These are phyloP conservation scores for Sclerotinia spermophila DNA, from an alignment of 2,329 filamentous ascomycete species.

Conservation along the genomic window DNA sequence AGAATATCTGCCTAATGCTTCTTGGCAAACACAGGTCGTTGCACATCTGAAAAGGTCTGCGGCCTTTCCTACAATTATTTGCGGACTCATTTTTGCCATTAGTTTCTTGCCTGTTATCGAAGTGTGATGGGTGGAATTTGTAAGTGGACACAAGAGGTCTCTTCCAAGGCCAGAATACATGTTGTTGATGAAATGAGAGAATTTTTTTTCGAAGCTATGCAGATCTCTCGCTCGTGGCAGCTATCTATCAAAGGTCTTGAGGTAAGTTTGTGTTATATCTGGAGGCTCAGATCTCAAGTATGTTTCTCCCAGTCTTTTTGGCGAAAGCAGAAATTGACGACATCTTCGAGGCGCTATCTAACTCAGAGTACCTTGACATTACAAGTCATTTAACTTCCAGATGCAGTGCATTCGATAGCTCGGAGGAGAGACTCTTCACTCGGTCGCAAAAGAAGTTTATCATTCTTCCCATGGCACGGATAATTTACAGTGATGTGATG, in stretches of 20 bases:
- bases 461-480: background rate
- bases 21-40: background rate
- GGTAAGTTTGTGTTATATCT: background rate
- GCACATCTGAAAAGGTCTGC: background rate
- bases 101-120: background rate
- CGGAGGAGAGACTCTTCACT: background rate
- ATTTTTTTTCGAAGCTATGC: background rate
- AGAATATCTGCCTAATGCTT: background rate
- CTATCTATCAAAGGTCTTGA: background rate
- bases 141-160: background rate
- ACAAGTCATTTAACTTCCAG: background rate
- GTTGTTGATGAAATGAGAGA: background rate
- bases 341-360: background rate
- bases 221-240: background rate
- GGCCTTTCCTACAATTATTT: background rate
- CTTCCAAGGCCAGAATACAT: background rate
- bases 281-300: background rate
- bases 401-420: background rate
- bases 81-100: background rate
- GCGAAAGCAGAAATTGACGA: background rate
- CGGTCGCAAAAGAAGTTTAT: background rate
- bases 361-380: background rate
- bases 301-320: background rate
- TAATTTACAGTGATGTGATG: background rate
- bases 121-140: background rate